Evolutionary conservation across 495 filamentous ascomycete species (phyloP).

Genomic region (Acidomyces sp.): DNA sequence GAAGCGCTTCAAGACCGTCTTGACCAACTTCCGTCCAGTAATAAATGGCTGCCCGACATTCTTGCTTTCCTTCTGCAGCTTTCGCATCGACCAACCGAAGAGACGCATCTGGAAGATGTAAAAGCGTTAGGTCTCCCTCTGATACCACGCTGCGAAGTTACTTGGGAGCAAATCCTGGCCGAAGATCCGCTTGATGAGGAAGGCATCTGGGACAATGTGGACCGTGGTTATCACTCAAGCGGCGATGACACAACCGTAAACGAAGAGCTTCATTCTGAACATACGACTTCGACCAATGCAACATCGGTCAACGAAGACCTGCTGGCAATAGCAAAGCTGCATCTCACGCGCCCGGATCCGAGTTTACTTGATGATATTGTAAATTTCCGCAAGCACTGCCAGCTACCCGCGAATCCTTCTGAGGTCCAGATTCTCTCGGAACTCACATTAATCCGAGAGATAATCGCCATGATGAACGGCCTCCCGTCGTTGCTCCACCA

Average conservation of each 20-base stretch:
- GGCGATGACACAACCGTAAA: constrained; percentile 24
- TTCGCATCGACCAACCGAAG: constrained; percentile 63
- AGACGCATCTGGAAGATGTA: constrained; percentile 47
- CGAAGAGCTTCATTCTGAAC: constrained; percentile 28
- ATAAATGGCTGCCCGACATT: constrained; percentile 63
- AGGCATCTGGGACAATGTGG: constrained; percentile 64
- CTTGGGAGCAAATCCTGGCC: constrained; percentile 61
- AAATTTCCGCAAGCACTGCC: constrained; percentile 3
- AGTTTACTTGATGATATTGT: constrained; percentile 37
- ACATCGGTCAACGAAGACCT: constrained; percentile 12
- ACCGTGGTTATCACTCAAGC: constrained; percentile 56
- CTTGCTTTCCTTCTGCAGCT: constrained; percentile 69
- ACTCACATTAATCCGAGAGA: constrained; percentile 61
- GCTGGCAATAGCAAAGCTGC: constrained; percentile 20
- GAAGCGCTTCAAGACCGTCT: constrained; percentile 57
- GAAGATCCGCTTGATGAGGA: constrained; percentile 61
- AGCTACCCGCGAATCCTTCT: constrained; percentile 20
- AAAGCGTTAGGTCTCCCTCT: constrained; percentile 7
- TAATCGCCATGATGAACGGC: constrained; percentile 72
- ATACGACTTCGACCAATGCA: constrained; percentile 10
- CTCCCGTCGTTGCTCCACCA: no score
- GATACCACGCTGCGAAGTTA: constrained; percentile 35
- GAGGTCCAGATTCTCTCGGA: constrained; percentile 48
- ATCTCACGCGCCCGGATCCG: constrained; percentile 28
- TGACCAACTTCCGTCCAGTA: constrained; percentile 41